Evolutionary conservation across 768 basidiomycete genomes (phyloP).

Genomic region (Phylloporus rhodoxanthus): DNA sequence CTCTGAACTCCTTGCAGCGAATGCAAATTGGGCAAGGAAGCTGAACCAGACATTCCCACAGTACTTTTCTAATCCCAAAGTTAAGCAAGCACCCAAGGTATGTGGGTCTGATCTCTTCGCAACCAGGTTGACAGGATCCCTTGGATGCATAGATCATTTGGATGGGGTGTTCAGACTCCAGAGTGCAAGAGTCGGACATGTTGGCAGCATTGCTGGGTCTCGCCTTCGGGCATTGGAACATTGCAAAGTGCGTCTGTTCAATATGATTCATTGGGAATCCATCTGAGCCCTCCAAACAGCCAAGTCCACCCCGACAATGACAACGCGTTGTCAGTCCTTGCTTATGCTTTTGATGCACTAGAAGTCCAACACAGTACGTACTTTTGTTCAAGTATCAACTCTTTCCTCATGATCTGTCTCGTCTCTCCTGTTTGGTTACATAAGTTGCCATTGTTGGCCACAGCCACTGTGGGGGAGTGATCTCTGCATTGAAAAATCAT

Average conservation of each 20-base stretch:
- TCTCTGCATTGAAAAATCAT: slow-evolving; percentile 30
- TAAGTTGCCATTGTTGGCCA: slow-evolving; percentile 79
- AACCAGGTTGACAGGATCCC: not conserved
- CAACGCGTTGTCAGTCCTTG: not conserved
- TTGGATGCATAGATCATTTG: not conserved
- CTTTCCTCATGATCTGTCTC: not conserved
- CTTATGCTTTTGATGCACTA: not conserved
- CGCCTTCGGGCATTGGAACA: not conserved
- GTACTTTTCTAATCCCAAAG: slow-evolving; percentile 15
- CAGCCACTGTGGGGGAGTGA: slow-evolving; percentile 72
- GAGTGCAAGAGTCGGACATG: not conserved
- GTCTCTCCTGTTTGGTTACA: not conserved
- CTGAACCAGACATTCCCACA: slow-evolving; percentile 18
- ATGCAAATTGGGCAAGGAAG: slow-evolving; percentile 17
- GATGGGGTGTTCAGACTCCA: not conserved
- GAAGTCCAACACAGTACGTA: slow-evolving; percentile 50
- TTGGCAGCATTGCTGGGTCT: not conserved
- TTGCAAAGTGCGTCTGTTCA: not conserved
- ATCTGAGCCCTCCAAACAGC: not conserved
- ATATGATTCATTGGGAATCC: no score
- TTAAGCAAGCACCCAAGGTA: slow-evolving; percentile 18
- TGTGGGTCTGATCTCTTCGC: not conserved
- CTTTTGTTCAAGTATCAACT: not conserved
- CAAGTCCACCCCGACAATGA: not conserved
- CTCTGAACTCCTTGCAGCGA: slow-evolving; percentile 6